Percentiles rank a stretch among this genome's conserved stretches.
These are phyloP conservation scores for Leccinellum luteum DNA, from an alignment of 768 basidiomycete species.

Conservation along the genomic window DNA sequence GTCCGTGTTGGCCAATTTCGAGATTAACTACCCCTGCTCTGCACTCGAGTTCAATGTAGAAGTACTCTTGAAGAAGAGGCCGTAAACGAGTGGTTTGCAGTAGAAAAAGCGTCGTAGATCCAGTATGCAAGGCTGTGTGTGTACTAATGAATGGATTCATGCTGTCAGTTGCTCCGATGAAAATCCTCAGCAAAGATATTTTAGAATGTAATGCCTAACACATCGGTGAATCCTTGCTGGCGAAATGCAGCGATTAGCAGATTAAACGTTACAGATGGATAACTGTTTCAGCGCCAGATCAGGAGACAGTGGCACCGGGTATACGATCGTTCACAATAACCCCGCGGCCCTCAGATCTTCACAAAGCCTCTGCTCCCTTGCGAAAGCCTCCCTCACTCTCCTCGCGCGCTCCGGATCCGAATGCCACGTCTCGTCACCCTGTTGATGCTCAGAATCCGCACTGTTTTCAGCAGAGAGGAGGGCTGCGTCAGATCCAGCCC, in stretches of 20 bases:
- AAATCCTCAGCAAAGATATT: slow-evolving; percentile 2
- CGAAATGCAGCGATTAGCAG: slow-evolving; percentile 19
- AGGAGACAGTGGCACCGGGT: slow-evolving; percentile 1
- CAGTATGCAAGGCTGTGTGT: slow-evolving; percentile 1
- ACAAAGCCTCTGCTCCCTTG: slow-evolving; percentile 56
- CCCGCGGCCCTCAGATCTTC: slow-evolving; percentile 63
- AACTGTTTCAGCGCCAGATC: background rate
- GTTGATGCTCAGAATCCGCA: slow-evolving; percentile 29
- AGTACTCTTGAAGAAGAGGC: slow-evolving; percentile 75
- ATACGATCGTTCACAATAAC: slow-evolving; percentile 42
- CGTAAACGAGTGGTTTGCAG: slow-evolving; percentile 6
- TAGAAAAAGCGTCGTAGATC: background rate
- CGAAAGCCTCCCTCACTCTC: slow-evolving; percentile 44
- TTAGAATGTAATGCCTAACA: slow-evolving; percentile 9
- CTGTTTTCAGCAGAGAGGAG: slow-evolving; percentile 20
- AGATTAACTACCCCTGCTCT: slow-evolving; percentile 93
- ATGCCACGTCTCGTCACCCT: slow-evolving; percentile 31
- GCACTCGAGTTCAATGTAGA: slow-evolving; percentile 92
- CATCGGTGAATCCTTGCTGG: slow-evolving; percentile 8
- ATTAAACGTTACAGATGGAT: slow-evolving; percentile 16
- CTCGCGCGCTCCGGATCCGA: slow-evolving; percentile 45
- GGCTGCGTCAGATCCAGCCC: slow-evolving; percentile 7
- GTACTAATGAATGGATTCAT: slow-evolving; percentile 5
- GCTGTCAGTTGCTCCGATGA: background rate
- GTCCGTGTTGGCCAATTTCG: slow-evolving; percentile 86